Conservation (phyloP, 345 rosid genomes). For the Lenwebbia sp. region DNA sequence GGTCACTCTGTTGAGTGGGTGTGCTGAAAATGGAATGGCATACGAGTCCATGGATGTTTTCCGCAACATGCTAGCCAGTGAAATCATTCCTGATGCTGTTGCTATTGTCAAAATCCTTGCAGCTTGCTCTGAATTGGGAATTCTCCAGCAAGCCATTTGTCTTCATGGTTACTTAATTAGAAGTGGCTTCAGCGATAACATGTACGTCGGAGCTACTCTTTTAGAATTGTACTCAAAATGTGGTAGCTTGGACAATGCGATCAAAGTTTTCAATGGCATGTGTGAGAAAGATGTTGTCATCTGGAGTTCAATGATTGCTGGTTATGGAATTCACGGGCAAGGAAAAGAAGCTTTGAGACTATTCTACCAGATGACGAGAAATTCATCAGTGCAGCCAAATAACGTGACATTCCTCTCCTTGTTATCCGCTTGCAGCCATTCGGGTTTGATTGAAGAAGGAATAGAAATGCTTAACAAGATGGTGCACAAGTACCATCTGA, state of each 20-base stretch:
- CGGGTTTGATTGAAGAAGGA: conserved; percentile 40
- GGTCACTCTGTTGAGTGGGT: conserved; percentile 47
- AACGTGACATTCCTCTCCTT: conserved; percentile 38
- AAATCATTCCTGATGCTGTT: conserved; percentile 36
- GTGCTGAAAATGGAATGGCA: conserved; percentile 37
- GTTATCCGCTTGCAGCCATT: conserved; percentile 53
- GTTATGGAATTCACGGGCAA: conserved; percentile 42
- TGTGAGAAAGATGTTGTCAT: conserved; percentile 35
- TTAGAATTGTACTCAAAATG: conserved; percentile 52
- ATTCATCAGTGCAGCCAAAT: conserved; percentile 30
- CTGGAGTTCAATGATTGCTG: conserved; percentile 52
- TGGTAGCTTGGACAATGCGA: conserved; percentile 30
- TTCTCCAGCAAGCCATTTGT: conserved; percentile 38
- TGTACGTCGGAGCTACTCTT: conserved; percentile 32
- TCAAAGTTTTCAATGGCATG: conserved; percentile 24
- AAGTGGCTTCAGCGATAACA: conserved; percentile 29
- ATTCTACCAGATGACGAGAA: conserved; percentile 27
- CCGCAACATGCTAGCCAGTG: conserved; percentile 20
- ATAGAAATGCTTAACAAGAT: conserved; percentile 30
- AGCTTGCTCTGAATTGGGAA: conserved; percentile 37
- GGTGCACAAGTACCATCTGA: conserved; percentile 19
- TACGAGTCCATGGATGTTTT: conserved; percentile 25
- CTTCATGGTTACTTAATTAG: conserved; percentile 36
- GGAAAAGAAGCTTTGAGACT: conserved; percentile 27
- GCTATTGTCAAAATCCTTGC: conserved; percentile 52